A percentile compares a stretch with the other conserved stretches of the same genome.
These are phyloP conservation scores for Hordeum marinum DNA, from an alignment of 176 grass and related monocot genomes.

Conservation along the genomic window DNA sequence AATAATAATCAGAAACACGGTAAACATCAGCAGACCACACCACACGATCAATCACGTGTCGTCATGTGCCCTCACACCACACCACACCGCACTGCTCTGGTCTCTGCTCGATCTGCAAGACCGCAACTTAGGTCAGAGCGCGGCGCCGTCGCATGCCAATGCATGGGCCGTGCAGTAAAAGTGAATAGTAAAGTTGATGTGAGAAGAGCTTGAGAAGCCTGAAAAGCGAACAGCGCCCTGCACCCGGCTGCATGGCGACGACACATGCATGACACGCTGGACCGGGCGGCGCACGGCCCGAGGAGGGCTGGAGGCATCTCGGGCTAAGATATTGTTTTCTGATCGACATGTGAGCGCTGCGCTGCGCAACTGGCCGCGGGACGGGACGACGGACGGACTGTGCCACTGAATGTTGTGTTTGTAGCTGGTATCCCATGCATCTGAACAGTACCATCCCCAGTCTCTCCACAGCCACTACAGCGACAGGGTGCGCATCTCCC, in stretches of 20 bases:
- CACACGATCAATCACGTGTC: neutral
- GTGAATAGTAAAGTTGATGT: slow-evolving; percentile 33
- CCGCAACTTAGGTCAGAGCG: neutral
- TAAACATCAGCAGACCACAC: neutral
- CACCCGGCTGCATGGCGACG: neutral
- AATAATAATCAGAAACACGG: neutral
- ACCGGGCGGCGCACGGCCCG: slow-evolving; percentile 1
- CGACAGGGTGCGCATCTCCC: neutral
- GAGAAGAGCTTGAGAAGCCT: slow-evolving; percentile 21
- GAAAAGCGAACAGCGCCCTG: slow-evolving; percentile 8
- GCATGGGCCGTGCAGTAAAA: slow-evolving; percentile 25
- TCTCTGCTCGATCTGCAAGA: neutral
- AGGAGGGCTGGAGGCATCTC: slow-evolving; percentile 36
- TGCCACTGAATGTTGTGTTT: slow-evolving; percentile 42
- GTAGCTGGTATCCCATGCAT: slow-evolving; percentile 20
- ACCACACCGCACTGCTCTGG: neutral
- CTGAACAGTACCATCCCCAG: slow-evolving; percentile 5
- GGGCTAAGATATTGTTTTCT: slow-evolving; percentile 44
- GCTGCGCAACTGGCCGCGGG: neutral
- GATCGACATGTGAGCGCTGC: slow-evolving; percentile 37
- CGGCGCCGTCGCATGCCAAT: neutral
- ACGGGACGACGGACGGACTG: neutral
- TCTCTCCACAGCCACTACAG: neutral
- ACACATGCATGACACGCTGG: slow-evolving; percentile 15
- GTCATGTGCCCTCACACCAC: neutral